Evolutionary conservation across 2,329 filamentous ascomycete genomes (phyloP).

Genomic region (Sarocladium kiliense): DNA sequence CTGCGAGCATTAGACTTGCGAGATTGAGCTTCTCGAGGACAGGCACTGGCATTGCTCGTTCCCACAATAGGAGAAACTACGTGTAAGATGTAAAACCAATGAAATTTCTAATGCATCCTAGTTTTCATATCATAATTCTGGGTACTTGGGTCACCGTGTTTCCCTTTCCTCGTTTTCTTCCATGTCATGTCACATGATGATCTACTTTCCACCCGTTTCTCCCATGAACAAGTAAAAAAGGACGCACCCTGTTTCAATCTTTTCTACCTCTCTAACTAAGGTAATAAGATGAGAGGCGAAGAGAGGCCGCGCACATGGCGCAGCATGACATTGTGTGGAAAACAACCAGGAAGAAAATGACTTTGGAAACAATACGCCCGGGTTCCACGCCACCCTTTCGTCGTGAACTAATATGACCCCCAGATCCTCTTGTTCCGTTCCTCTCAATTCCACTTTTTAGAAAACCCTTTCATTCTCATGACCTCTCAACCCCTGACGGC

Average conservation of each 20-base stretch:
- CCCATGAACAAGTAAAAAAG: neutral
- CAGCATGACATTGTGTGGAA: neutral
- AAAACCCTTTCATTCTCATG: neutral
- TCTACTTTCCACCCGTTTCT: neutral
- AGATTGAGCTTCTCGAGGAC: neutral
- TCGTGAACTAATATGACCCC: constrained; percentile 3
- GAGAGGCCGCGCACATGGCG: neutral
- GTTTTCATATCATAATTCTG: no score
- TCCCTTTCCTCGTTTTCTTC: neutral
- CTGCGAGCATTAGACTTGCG: constrained; percentile 18
- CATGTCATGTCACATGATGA: no score
- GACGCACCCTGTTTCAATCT: neutral
- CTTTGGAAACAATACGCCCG: constrained; percentile 5
- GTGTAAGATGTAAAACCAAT: no score
- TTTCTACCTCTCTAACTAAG: neutral
- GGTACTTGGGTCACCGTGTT: no score
- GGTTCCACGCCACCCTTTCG: neutral
- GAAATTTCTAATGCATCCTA: neutral
- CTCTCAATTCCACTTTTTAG: constrained; percentile 4
- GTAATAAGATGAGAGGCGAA: neutral
- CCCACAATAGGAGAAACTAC: no score
- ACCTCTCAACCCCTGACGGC: constrained; percentile 50
- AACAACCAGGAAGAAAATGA: neutral
- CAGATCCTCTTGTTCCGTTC: neutral
- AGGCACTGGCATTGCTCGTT: no score